These are phyloP conservation scores for Boletus tomentosulus DNA, from an alignment of 768 basidiomycete genomes.

Conservation along the genomic window DNA sequence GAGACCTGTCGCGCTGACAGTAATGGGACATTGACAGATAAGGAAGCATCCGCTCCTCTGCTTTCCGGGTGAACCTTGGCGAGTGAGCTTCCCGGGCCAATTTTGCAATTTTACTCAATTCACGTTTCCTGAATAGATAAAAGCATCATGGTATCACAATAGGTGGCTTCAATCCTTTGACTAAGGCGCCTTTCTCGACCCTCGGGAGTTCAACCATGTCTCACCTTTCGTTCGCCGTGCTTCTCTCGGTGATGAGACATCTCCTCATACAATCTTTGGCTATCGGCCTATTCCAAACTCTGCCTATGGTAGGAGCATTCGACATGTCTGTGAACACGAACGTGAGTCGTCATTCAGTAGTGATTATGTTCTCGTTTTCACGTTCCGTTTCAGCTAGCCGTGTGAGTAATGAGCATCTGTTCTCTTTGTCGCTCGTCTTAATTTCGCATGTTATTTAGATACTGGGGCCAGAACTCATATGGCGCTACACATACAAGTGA, in stretches of 20 bases:
- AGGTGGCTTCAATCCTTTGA: not conserved
- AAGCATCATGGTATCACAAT: not conserved
- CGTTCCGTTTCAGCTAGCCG: conserved; percentile 12
- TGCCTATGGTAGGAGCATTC: conserved; percentile 12
- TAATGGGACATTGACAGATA: not conserved
- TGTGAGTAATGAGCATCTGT: conserved; percentile 5
- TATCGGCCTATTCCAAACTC: not conserved
- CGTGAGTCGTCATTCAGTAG: conserved; percentile 8
- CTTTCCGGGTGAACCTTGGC: not conserved
- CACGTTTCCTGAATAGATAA: conserved; percentile 7
- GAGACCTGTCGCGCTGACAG: not conserved
- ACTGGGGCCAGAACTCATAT: conserved; percentile 38
- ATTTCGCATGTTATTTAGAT: conserved; percentile 13
- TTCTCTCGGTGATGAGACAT: not conserved
- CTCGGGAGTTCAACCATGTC: not conserved
- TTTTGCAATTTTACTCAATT: not conserved
- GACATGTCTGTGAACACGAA: conserved; percentile 17
- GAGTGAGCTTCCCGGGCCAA: not conserved
- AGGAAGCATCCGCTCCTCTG: conserved; percentile 1
- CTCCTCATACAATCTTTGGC: not conserved
- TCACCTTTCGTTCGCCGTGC: not conserved
- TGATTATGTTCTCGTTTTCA: not conserved
- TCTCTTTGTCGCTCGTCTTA: not conserved
- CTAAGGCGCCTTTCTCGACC: not conserved
- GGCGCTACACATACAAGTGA: conserved; percentile 31